These are phyloP conservation scores for Stentor roeselii DNA, from an alignment of 73 alveolate genomes.

Conservation along the genomic window DNA sequence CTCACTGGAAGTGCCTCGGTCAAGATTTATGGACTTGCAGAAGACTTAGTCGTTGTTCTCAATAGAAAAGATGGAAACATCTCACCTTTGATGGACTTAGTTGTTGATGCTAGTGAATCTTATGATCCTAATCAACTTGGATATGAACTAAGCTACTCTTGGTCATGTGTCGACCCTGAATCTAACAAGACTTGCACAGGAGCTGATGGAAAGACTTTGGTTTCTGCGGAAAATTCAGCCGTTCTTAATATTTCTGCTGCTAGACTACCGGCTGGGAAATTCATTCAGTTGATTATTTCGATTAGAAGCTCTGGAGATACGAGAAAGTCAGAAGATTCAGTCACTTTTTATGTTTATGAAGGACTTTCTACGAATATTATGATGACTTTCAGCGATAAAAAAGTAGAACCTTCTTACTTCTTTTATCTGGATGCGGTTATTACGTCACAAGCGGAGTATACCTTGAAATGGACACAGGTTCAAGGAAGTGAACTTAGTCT, in stretches of 20 bases:
- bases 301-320: not conserved
- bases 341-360: not conserved
- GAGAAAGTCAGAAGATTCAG: not conserved
- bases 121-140: not conserved
- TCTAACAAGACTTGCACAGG: not conserved
- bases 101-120: not conserved
- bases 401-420: not conserved
- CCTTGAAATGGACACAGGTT: not conserved
- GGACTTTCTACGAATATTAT: not conserved
- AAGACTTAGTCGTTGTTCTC: not conserved
- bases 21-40: not conserved
- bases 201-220: not conserved
- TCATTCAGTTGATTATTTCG: no score
- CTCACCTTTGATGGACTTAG: not conserved
- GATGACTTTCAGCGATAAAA: not conserved
- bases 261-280: not conserved
- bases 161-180: not conserved
- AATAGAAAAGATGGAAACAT: not conserved
- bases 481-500: not conserved
- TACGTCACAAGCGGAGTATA: not conserved
- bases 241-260: not conserved
- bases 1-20: not conserved
- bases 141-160: not conserved
- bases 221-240: not conserved
- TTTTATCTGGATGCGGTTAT: not conserved